Base-by-base conservation (phyloP, 1,284 basidiomycete species). In the Ustilago sp. region DNA sequence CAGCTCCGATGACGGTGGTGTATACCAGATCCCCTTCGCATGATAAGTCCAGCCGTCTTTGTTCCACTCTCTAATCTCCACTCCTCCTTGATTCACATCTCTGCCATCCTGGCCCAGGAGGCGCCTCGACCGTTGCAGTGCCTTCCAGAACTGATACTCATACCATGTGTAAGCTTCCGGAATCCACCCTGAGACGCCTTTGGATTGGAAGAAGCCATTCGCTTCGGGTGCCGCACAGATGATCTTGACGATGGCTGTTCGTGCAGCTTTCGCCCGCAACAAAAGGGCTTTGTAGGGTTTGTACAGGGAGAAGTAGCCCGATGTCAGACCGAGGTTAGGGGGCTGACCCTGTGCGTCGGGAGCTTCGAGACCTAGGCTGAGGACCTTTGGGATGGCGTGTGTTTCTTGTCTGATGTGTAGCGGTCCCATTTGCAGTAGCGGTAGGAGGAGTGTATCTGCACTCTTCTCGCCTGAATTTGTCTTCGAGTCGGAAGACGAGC, bases 41-140 rank as follows among this genome's bases (percentile, higher is more conserved):
- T 99, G 96, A 87, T 99, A 99, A 0, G 96, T 99, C 97, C 97
- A 99, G 0, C 92, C 94, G n/a, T 89, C 87, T 74, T 90, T 90
- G 82, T 91, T 90, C 96, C 96, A 98, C 86, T 98, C 95, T 68
- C 89, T 89, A 66, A 99, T 88, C 68, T 91, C 88, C 23, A 98
- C 89, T 0, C 84, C 13, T 34, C 82, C 64, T 39, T 63, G 53
- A 11, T 66, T 51, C 8, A 12, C 32, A 62, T 57, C 63, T 58
- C 77, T 68, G 8, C 51, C 59, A 9, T 38, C 60, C 54, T 59
- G 72, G 69, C 41, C 79, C 77, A 62, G 86, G 76, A 89, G 87
- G 85, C 68, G 90, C 87, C 70, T 64, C 8, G 32, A 54, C 4
- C 71, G 67, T 41, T 64, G 43, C 89, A 89, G 28, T 89, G 88